A percentile compares a stretch with the other conserved stretches of the same genome.
phyloP scores from a whole-genome alignment of 345 rosid species.

The Theobroma cacao region DNA sequence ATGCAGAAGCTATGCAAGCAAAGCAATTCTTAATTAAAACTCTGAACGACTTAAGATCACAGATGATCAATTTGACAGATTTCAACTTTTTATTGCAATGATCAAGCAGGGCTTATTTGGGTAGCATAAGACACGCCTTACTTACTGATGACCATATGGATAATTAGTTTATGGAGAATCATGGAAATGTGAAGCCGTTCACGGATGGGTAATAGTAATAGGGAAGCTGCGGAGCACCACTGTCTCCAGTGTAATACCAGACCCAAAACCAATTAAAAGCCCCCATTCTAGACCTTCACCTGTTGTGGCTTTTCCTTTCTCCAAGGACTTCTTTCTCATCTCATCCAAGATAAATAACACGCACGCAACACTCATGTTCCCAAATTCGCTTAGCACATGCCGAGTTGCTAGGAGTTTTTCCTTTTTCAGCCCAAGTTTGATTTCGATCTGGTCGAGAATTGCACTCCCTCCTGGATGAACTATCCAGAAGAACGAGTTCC shows the following conservation, averaged over 20 bases:
- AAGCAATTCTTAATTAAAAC: no score
- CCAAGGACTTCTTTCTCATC: background rate
- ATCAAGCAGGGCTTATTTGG: no score
- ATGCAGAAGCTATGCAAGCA: no score
- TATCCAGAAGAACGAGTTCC: conserved; percentile 26
- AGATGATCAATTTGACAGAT: no score
- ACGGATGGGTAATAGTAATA: conserved; percentile 1
- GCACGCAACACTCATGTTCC: conserved; percentile 12
- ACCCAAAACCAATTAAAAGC: conserved; percentile 6
- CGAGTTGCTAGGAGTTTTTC: conserved; percentile 13
- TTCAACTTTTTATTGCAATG: no score
- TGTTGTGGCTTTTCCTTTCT: background rate
- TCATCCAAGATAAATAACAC: conserved; percentile 19
- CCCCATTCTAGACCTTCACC: conserved; percentile 15
- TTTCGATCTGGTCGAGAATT: conserved; percentile 2
- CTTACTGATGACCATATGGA: no score
- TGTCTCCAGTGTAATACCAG: conserved; percentile 12
- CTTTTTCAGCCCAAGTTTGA: background rate
- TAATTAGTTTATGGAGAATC: no score
- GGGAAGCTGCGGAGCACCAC: conserved; percentile 11
- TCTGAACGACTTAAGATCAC: no score
- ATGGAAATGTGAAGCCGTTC: no score
- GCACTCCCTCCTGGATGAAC: conserved; percentile 15
- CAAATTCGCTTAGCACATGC: conserved; percentile 15
- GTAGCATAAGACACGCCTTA: no score